Evolutionary conservation across 2,329 filamentous ascomycete species (phyloP), one percentile per base, ranked within the genome.

Genomic region (Phialophora chinensis): DNA sequence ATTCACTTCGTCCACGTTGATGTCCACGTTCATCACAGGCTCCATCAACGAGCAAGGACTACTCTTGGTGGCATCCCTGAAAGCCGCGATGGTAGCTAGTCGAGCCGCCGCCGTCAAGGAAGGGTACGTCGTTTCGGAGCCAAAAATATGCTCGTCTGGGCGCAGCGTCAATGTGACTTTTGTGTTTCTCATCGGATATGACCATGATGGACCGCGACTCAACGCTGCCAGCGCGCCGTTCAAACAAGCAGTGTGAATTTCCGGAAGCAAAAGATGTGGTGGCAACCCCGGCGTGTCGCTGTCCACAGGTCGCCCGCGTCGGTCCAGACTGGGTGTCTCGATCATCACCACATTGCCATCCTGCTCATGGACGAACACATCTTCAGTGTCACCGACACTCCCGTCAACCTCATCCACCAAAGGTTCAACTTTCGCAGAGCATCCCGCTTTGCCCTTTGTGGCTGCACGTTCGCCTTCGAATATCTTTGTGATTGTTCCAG

Each of bases 1-100:
- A 6, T 87, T 89, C 5, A 85, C 84, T 78, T 97, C 94, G 60
- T 95, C 91, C 58, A 95, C 92, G 71, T 87, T 89, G 74, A 99
- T 96, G 60, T 90, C 88, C 4, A 91, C 92, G 67, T 89, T 88
- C 92, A 98, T 97, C 62, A 99, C 91, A 1, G 95, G 95, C 75
- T 99, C 95, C 80, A 98, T 90, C 47, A 99, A 82, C 1, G 86
- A 85, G 0, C 92, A 85, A 2, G 82, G 80, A 2, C 81, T 75
- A 31, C 80, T 77, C 10, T 84, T 79, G 63, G 87, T 83, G 0
- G 88, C 87, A 20, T 87, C 83, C 59, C 86, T 85, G 0, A 98
- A 84, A 0, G 90, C 89, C 8, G 85, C 82, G 66, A 90, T 87
- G 0, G 93, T 90, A 1, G 91, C 91, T 74, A 78, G 86, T 75